These are phyloP conservation scores for Anthostomella pinea DNA, from an alignment of 2,329 filamentous ascomycete species.

Conservation along the genomic window DNA sequence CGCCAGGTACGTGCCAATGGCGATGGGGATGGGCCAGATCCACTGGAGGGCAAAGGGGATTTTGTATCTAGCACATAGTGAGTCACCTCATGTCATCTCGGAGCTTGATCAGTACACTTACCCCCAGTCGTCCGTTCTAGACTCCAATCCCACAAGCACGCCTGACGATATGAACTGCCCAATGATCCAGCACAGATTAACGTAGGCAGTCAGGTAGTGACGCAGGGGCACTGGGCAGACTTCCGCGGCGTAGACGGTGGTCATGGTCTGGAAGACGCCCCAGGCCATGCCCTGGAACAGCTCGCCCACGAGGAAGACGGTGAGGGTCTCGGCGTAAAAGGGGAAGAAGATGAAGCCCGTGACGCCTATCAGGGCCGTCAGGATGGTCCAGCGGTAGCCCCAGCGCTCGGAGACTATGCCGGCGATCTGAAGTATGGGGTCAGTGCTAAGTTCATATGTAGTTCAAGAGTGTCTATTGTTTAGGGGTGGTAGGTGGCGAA, in stretches of 20 bases:
- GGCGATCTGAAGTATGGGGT: conserved; percentile 29
- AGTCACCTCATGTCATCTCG: conserved; percentile 4
- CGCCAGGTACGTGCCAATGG: conserved; percentile 27
- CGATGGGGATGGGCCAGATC: conserved; percentile 30
- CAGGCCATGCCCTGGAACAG: conserved; percentile 41
- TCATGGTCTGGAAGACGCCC: conserved; percentile 32
- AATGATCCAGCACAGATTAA: conserved; percentile 32
- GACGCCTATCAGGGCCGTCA: conserved; percentile 35
- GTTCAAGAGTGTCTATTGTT: no score
- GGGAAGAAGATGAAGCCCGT: conserved; percentile 40
- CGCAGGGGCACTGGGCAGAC: conserved; percentile 29
- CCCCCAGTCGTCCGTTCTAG: conserved; percentile 28
- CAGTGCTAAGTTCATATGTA: not conserved
- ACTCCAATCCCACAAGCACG: conserved; percentile 24
- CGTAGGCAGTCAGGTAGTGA: conserved; percentile 29
- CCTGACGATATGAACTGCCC: conserved; percentile 40
- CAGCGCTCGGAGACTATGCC: conserved; percentile 41
- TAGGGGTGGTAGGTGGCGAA: conserved; percentile 15
- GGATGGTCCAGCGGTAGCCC: conserved; percentile 40
- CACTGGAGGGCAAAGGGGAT: conserved; percentile 31
- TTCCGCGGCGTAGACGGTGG: conserved; percentile 28
- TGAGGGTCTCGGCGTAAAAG: conserved; percentile 37
- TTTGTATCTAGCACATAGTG: conserved; percentile 27
- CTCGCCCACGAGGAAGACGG: conserved; percentile 37
- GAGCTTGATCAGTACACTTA: no score